Evolutionary conservation across 2,329 filamentous ascomycete species (phyloP), one percentile per base, ranked within the genome.

Genomic region (Fusarium haematococcum): DNA sequence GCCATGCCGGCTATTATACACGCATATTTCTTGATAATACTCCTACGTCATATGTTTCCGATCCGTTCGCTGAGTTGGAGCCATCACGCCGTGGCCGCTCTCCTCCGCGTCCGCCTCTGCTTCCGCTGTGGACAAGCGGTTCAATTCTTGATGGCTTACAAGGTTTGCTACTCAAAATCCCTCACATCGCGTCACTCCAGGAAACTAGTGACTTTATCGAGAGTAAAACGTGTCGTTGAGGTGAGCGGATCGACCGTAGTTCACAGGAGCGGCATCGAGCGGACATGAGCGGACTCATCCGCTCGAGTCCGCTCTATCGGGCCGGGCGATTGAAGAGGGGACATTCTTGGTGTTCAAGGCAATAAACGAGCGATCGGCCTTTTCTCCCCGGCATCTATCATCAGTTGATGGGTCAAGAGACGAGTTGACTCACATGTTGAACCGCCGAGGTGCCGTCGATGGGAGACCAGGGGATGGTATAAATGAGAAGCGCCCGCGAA

Each of bases 281-380:
- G 48, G 48, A 14, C 25, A 14, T 8, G 48, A 54, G 48, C 48
- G 56, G 56, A 30, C 35, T 6, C n/a, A 35, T 16, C 56, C 56
- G 56, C 56, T 58, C 56, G 10, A 7, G 56, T 58, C 56, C 56
- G 35, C 56, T 58, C 35, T 27, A 37, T 58, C 35, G 9, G 56
- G 33, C 23, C 56, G 23, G 4, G 20, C 54, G 18, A n/a, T 18
- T 33, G 13, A 57, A 37, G 54, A 37, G 33, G 20, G n/a, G 33
- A 2, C 16, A 57, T 16, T n/a, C 11, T 32, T 32, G 6, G 10
- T 20, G 3, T 54, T 32, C 27, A 32, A 8, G 10, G 18, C 25
- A 3, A 1, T 52, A n/a, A 3, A 32, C 20, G 48, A 27, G 23
- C 16, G 25, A n/a, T 52, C 18, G 5, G 3, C 10, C 25, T 30